Percentiles rank a stretch among this genome's conserved stretches.
Conservation (phyloP, 2,329 filamentous ascomycete genomes). For the Aspergillus phoenicis region DNA sequence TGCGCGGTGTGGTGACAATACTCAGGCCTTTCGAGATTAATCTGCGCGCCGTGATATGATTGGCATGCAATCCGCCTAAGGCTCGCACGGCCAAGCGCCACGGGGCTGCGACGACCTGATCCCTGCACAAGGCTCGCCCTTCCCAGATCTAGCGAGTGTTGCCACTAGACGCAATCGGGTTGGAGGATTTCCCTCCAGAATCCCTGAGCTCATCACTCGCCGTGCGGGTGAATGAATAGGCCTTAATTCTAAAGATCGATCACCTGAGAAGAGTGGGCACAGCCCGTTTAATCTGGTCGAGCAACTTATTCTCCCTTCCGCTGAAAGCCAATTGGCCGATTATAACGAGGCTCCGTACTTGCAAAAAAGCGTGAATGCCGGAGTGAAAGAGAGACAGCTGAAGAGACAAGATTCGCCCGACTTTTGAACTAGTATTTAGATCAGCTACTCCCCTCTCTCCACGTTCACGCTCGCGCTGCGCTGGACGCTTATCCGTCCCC, state of each 20-base stretch:
- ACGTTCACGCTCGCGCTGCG: constrained; percentile 10
- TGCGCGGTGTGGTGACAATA: constrained; percentile 9
- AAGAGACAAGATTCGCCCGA: constrained; percentile 14
- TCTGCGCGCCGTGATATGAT: constrained; percentile 18
- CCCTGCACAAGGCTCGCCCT: constrained; percentile 23
- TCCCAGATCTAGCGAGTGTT: constrained; percentile 20
- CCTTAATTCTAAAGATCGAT: constrained; percentile 13
- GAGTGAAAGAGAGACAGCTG: neutral
- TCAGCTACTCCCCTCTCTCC: constrained; percentile 9
- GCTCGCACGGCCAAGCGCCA: constrained; percentile 22
- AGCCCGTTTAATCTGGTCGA: constrained; percentile 9
- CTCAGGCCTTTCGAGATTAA: constrained; percentile 3
- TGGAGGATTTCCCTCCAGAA: constrained; percentile 14
- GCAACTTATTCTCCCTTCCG: constrained; percentile 12
- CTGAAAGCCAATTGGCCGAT: constrained; percentile 17
- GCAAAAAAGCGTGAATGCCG: constrained; percentile 4
- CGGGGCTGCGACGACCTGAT: constrained; percentile 24
- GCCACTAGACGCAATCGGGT: constrained; percentile 28
- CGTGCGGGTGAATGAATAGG: constrained; percentile 13
- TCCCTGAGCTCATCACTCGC: constrained; percentile 11
- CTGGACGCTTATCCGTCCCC: constrained; percentile 14
- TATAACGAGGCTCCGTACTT: constrained; percentile 17
- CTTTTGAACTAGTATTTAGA: constrained; percentile 10
- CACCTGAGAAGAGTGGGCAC: constrained; percentile 17
- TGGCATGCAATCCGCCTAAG: constrained; percentile 24